Percentiles rank a stretch among this genome's conserved stretches.
These are phyloP conservation scores for Syncephalis plumigaleata DNA, from an alignment of 371 early-diverging fungal genomes.

Conservation along the genomic window DNA sequence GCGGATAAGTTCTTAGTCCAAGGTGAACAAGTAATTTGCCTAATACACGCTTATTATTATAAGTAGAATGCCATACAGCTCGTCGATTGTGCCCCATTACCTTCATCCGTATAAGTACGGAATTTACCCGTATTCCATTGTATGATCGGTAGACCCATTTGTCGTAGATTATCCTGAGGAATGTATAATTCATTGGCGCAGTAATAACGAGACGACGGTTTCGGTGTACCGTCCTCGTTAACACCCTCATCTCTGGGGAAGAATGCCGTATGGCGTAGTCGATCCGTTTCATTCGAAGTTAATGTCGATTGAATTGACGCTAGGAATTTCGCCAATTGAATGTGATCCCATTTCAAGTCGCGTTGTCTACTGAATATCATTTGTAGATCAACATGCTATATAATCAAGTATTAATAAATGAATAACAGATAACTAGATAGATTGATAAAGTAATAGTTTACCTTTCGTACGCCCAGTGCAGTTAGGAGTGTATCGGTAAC, in stretches of 20 bases:
- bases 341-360: conserved; percentile 70
- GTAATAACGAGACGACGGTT: conserved; percentile 15
- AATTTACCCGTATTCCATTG: conserved; percentile 30
- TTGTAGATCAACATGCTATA: conserved; percentile 61
- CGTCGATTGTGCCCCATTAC: background rate
- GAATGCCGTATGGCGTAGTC: conserved; percentile 44
- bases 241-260: conserved; percentile 34
- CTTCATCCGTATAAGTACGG: background rate
- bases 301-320: conserved; percentile 46
- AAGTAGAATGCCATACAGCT: background rate
- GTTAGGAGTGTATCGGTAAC: conserved; percentile 37
- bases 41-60: conserved; percentile 11
- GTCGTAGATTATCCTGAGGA: conserved; percentile 38
- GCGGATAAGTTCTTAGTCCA: conserved; percentile 37
- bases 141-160: conserved; percentile 47
- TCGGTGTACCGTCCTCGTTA: conserved; percentile 7
- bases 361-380: conserved; percentile 61
- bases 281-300: conserved; percentile 31
- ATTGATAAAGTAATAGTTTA: conserved; percentile 11
- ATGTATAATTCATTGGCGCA: conserved; percentile 52
- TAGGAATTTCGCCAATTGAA: conserved; percentile 68
- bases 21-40: conserved; percentile 42
- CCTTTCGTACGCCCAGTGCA: conserved; percentile 61
- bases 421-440: background rate
- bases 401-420: background rate